Conservation (phyloP, 2,329 filamentous ascomycete genomes). For the Fusarium irregulare region DNA sequence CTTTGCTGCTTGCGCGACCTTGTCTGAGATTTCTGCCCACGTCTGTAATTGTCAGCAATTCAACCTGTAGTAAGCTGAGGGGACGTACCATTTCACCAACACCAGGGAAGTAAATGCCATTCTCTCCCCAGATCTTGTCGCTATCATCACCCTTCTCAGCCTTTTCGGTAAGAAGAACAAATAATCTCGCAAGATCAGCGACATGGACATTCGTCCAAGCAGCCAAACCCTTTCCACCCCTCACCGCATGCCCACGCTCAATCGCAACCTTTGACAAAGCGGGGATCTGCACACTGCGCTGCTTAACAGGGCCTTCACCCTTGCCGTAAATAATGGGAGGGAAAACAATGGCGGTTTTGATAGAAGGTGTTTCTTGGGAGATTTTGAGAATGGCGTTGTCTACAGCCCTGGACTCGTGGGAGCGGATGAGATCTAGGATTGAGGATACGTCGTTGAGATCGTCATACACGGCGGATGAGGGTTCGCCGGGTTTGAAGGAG, state of each 20-base stretch:
- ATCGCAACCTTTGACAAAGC: slow-evolving; percentile 51
- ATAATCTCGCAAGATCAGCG: slow-evolving; percentile 48
- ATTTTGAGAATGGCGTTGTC: slow-evolving; percentile 53
- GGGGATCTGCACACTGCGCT: slow-evolving; percentile 56
- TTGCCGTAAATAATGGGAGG: slow-evolving; percentile 55
- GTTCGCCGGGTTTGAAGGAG: slow-evolving; percentile 47
- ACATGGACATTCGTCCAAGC: slow-evolving; percentile 54
- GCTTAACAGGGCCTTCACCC: slow-evolving; percentile 53
- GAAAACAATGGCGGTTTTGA: slow-evolving; percentile 52
- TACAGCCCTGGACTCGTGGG: slow-evolving; percentile 47
- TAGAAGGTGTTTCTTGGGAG: slow-evolving; percentile 36
- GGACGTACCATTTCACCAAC: slow-evolving; percentile 45
- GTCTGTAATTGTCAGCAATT: slow-evolving; percentile 30
- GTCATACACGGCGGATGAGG: slow-evolving; percentile 48
- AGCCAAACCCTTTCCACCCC: slow-evolving; percentile 50
- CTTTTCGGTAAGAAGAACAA: slow-evolving; percentile 48
- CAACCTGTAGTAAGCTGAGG: too few relatives aligned
- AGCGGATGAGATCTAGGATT: slow-evolving; percentile 44
- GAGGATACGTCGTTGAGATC: slow-evolving; percentile 49
- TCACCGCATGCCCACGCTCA: slow-evolving; percentile 48
- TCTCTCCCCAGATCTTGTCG: slow-evolving; percentile 50
- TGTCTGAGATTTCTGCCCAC: slow-evolving; percentile 49
- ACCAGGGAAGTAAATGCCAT: slow-evolving; percentile 54
- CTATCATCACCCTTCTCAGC: slow-evolving; percentile 40
- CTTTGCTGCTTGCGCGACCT: slow-evolving; percentile 44